Percentiles rank a stretch among this genome's conserved stretches.
These are phyloP conservation scores for Cardamine chenopodiifolia DNA, from an alignment of 345 rosid species.

Conservation along the genomic window DNA sequence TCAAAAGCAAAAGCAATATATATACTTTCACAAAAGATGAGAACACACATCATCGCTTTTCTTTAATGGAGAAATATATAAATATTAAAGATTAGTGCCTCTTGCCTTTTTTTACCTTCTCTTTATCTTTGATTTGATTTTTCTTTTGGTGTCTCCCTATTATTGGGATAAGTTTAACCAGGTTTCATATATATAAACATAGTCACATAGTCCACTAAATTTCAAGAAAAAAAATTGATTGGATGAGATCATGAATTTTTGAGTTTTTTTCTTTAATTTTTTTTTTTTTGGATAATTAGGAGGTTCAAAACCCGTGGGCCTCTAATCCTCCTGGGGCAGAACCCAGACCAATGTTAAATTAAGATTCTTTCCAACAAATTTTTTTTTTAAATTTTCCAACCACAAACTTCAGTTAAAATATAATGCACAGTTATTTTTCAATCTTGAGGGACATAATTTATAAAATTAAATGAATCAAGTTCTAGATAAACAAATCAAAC, in stretches of 20 bases:
- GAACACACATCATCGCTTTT: constrained; percentile 44
- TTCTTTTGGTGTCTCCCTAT: constrained; percentile 24
- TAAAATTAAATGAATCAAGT: background rate
- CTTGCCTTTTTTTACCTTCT: constrained; percentile 32
- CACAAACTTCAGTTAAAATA: background rate
- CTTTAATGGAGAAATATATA: constrained; percentile 38
- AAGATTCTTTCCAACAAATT: no score
- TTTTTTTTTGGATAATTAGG: no score
- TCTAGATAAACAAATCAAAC: background rate
- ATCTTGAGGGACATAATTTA: background rate
- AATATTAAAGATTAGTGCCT: constrained; percentile 36
- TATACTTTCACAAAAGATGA: constrained; percentile 47
- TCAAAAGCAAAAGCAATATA: constrained; percentile 44
- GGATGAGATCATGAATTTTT: background rate
- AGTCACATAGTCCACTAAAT: constrained; percentile 3
- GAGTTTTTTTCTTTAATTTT: background rate
- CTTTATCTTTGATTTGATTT: constrained; percentile 33
- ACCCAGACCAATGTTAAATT: no score
- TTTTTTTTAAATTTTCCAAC: background rate
- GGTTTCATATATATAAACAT: constrained; percentile 14
- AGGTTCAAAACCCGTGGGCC: no score
- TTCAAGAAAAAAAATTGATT: background rate
- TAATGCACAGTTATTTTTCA: background rate
- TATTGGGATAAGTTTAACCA: constrained; percentile 35
- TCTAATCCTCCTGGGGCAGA: no score